Base-by-base conservation (phyloP, 164 flowering plant genomes). In the Vitis cinerea region DNA sequence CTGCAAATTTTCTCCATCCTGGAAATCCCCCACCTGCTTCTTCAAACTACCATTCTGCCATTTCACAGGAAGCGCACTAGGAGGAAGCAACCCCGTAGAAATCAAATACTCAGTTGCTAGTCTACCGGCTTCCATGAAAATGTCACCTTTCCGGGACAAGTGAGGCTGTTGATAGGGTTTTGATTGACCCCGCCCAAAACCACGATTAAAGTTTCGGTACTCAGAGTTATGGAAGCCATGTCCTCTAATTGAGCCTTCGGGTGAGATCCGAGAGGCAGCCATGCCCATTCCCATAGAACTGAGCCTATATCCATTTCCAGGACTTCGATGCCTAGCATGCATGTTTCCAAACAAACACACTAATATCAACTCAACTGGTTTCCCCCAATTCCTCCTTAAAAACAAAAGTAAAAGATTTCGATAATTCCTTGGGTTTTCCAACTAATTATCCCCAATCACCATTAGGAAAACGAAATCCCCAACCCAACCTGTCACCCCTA, bases 41-140 rank as follows among this genome's bases (percentile, higher is more conserved):
- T 75, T 88, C 48, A 77, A 70, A 79, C 67, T 76, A 51, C 79
- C 87, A 78, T 78, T 83, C 72, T 79, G 81, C 85, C 78, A 85
- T 70, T 88, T 86, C 5, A 79, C 78, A 17, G 88, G 75, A 55
- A 87, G 85, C 50, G 74, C 85, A 78, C 64, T 83, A 10, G 85
- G 82, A n/a, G 94, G 83, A 59, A 95, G 70, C 69, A 87, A 16
- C 1, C 99, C 99, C 74, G 88, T 83, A 52, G 90, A 87, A 77
- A 88, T 91, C 82, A 95, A 83, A 78, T 91, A 95, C 62, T 93
- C 97, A 3, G 96, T 85, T 0, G 99, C 99, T 56, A 95, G 88
- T 44, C 88, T 78, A 57, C 99, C 99, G 0, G 99, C 99, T 78
- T 95, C 98, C 86, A 91, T 79, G 47, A 93, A 85, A 67, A 91